Evolutionary conservation across 2,329 filamentous ascomycete species (phyloP), one percentile per base, ranked within the genome.

Genomic region (Fusarium heterosporum): DNA sequence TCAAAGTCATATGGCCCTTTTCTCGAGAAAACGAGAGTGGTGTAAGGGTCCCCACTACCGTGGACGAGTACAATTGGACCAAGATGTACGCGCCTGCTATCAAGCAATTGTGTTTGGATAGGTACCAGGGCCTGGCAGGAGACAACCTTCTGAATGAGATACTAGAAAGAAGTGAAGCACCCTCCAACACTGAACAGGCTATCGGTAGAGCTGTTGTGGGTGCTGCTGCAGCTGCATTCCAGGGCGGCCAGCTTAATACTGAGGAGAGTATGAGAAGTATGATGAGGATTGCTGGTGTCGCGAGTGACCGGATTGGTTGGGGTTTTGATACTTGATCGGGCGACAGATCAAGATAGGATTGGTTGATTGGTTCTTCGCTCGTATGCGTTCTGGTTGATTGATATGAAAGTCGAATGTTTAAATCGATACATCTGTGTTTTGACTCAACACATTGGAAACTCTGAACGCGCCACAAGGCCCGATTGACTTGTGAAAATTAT

Each of bases 301-400:
- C 54, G 2, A 65, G 46, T 9, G 69, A 71, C 7, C 63, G 55
- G 40, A 34, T 71, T 10, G 69, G 69, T 29, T 71, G 69, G 69
- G 68, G 69, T 1, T 71, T 71, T 10, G 68, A 71, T 7, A 68
- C 63, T 1, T 71, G n/a, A 55, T 25, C 1, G 4, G 12, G 16
- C 12, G 6, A 12, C 13, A n/a, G 16, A n/a, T 4, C 34, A 36
- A 9, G 16, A 17, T 36, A 34, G 30, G 34, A 36, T 9, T 9
- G 16, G 16, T n/a, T 8, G 8, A 5, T 4, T n/a, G 9, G 16
- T 36, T 11, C 2, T n/a, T 8, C 14, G 8, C 14, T 34, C 1
- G 14, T 8, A 8, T 8, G 14, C 5, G 6, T 8, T 16, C 4
- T 34, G 13, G 32, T n/a, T 36, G 28, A 12, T 29, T 29, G 11